A percentile compares a stretch with the other conserved stretches of the same genome.
phyloP scores from a whole-genome alignment of 768 basidiomycete genomes.

The Amanita fuliginea region DNA sequence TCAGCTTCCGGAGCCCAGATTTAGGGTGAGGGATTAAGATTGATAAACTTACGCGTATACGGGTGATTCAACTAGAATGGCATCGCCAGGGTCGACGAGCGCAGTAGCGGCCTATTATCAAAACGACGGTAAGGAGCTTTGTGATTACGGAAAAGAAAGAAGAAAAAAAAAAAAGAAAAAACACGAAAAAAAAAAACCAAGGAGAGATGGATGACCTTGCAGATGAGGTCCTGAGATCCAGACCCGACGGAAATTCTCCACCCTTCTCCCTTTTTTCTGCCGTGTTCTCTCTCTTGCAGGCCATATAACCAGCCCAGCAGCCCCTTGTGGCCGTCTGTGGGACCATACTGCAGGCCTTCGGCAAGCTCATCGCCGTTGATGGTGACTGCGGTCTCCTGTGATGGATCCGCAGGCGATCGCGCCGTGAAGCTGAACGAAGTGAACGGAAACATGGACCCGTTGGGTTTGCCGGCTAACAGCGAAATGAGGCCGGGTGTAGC shows the following conservation, averaged over 20 bases:
- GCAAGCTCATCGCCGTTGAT: constrained; percentile 52
- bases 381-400: constrained; percentile 35
- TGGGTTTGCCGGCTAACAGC: constrained; percentile 86
- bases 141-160: not conserved
- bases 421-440: constrained; percentile 62
- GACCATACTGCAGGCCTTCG: constrained; percentile 65
- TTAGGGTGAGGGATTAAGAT: not conserved
- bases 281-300: constrained; percentile 62
- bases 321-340: constrained; percentile 57
- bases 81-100: constrained; percentile 73
- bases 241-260: constrained; percentile 65
- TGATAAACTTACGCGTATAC: constrained; percentile 46
- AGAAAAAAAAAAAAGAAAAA: not conserved
- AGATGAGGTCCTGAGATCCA: constrained; percentile 85
- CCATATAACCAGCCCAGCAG: constrained; percentile 59
- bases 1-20: not conserved
- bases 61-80: constrained; percentile 69
- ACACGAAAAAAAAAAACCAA: too few species aligned
- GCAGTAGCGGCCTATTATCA: constrained; percentile 50
- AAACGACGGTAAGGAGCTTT: not conserved
- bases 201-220: constrained; percentile 32
- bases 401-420: constrained; percentile 33
- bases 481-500: constrained; percentile 68
- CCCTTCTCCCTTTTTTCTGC: constrained; percentile 38
- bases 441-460: constrained; percentile 86